These are phyloP conservation scores for Amorphotheca resinae DNA, from an alignment of 495 filamentous ascomycete genomes.

Conservation along the genomic window DNA sequence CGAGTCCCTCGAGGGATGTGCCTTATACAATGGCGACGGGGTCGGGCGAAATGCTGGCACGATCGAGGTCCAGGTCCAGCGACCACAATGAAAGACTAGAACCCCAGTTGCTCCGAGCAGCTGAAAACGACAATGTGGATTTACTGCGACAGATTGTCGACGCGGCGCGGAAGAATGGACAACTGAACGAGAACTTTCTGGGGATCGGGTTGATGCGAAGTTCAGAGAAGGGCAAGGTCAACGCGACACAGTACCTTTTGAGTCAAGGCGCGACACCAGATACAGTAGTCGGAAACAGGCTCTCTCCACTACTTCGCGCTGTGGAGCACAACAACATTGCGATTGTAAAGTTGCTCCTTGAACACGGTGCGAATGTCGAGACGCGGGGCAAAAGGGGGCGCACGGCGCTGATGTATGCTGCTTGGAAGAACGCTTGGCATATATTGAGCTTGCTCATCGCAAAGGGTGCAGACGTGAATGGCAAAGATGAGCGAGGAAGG, in stretches of 20 bases:
- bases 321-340: conserved; percentile 37
- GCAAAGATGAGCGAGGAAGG: conserved; percentile 17
- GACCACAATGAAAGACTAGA: conserved; percentile 37
- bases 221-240: conserved; percentile 33
- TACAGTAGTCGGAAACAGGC: conserved; percentile 24
- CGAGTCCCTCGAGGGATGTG: conserved; percentile 1
- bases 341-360: conserved; percentile 23
- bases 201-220: conserved; percentile 38
- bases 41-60: conserved; percentile 7
- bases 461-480: conserved; percentile 20
- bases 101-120: conserved; percentile 39
- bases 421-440: conserved; percentile 19
- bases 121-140: conserved; percentile 30
- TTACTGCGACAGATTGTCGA: conserved; percentile 28
- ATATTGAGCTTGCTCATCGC: conserved; percentile 16
- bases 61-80: conserved; percentile 30
- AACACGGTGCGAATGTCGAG: conserved; percentile 30
- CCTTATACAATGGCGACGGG: conserved; percentile 1
- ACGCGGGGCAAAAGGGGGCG: conserved; percentile 26
- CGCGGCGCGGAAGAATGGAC: conserved; percentile 28
- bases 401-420: conserved; percentile 18
- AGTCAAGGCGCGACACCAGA: conserved; percentile 33
- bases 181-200: conserved; percentile 37
- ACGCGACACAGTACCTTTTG: conserved; percentile 35
- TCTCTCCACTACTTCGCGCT: conserved; percentile 36